Evolutionary conservation across 345 rosid species (phyloP), one percentile per base, ranked within the genome.

Genomic region (Nephelium lappaceum): DNA sequence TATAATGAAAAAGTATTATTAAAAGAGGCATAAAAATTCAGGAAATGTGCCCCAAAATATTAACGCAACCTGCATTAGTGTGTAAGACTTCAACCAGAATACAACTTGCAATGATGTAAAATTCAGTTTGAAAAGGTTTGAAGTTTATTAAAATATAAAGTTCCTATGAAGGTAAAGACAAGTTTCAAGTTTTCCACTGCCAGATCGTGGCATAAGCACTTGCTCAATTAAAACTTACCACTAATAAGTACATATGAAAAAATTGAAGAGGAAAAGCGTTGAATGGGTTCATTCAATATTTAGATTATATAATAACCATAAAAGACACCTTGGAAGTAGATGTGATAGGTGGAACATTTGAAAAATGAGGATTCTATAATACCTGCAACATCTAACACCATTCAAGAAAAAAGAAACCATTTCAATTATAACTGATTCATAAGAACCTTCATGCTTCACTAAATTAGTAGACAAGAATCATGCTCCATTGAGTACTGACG

Each of bases 1-100:
- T 93, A 68, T 53, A 83, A 78, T 68, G 71, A 70, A 16, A 78
- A 74, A 55, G 18, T 71, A 39, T 8, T 21, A n/a, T 67, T 51
- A 39, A 18, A 73, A 72, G 25, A 58, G 18, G 70, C 19, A 55
- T 69, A 67, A 79, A 27, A 74, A 27, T 14, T 42, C 27, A 71
- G 25, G 49, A 64, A 74, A 51, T 23, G 36, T 15, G 25, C 47
- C 16, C 14, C 3, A n/a, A 5, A 66, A 57, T 36, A n/a, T 66
- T 65, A 38, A 38, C 19, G 71, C 14, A 27, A n/a, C n/a, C n/a
- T n/a, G 64, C 64, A n/a, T 60, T 60, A 60, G 45, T 38, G 19
- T 2, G n/a, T 36, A 38, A 31, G 19, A 18, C 21, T 66, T 66
- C 23, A 36, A 24, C 69, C 41, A 66, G 45, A 25, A 27, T 66